A percentile compares a stretch with the other conserved stretches of the same genome.
phyloP scores from a whole-genome alignment of 1,284 basidiomycete genomes.

The Salmacisia buchloeana region DNA sequence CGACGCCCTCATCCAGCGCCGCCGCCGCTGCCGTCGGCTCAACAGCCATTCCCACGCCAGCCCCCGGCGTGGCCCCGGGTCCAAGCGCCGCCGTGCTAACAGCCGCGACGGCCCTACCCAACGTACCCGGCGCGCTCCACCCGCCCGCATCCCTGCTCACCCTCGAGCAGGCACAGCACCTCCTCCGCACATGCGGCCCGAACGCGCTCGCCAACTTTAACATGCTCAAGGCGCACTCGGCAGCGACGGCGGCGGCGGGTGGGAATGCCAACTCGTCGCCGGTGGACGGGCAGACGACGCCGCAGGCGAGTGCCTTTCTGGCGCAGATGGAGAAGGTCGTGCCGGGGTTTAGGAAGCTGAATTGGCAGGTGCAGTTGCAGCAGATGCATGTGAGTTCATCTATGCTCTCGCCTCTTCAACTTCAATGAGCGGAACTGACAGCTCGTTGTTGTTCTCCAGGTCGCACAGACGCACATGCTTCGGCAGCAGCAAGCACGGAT shows the following conservation, averaged over 20 bases:
- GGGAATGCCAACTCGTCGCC: not conserved
- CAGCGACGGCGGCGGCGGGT: not conserved
- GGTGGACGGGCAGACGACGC: not conserved
- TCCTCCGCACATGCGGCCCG: not conserved
- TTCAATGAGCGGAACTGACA: not conserved
- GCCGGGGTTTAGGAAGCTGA: slow-evolving; percentile 1
- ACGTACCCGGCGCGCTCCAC: not conserved
- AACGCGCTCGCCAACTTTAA: slow-evolving; percentile 4
- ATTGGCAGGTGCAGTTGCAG: not conserved
- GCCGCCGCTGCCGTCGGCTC: not conserved
- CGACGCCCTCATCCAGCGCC: not conserved
- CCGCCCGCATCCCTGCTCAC: not conserved
- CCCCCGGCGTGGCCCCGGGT: not conserved
- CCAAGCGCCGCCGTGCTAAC: too few species aligned
- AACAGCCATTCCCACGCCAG: not conserved
- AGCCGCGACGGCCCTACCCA: not conserved
- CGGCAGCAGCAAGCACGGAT: slow-evolving; percentile 5
- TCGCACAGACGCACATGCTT: not conserved
- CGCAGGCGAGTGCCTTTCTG: not conserved
- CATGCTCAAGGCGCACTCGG: slow-evolving; percentile 3
- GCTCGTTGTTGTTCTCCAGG: not conserved
- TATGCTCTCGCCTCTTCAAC: not conserved
- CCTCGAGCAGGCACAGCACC: not conserved
- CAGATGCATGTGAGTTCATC: slow-evolving; percentile 1
- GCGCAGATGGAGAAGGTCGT: not conserved